phyloP scores from a whole-genome alignment of 371 early-diverging fungal species.

The Apophysomyces trapeziformis region DNA sequence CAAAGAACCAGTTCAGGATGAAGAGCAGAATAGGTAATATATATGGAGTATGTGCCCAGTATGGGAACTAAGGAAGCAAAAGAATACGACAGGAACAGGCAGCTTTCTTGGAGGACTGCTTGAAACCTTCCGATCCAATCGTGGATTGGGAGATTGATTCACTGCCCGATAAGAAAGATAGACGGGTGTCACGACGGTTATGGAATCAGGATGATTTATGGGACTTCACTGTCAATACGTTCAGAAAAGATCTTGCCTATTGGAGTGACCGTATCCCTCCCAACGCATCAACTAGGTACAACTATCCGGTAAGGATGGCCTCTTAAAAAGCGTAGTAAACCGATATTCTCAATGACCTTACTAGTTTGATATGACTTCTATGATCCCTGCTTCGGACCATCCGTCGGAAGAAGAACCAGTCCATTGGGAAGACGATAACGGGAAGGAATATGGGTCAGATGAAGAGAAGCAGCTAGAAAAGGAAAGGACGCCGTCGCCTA shows the following conservation, averaged over 20 bases:
- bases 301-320: neutral
- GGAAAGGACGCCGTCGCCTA: neutral
- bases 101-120: conserved; percentile 24
- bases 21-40: conserved; percentile 14
- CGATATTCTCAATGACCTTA: neutral
- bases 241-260: conserved; percentile 31
- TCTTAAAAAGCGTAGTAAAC: conserved; percentile 18
- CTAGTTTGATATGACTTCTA: neutral
- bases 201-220: conserved; percentile 29
- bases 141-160: conserved; percentile 31
- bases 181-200: conserved; percentile 13
- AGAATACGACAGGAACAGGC: conserved; percentile 27
- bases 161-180: conserved; percentile 27
- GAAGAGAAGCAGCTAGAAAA: neutral
- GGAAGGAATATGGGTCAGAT: neutral
- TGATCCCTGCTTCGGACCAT: neutral
- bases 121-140: conserved; percentile 16
- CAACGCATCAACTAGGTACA: conserved; percentile 21
- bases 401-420: neutral
- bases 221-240: conserved; percentile 28
- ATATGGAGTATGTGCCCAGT: neutral
- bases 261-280: conserved; percentile 40
- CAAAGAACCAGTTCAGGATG: neutral
- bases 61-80: neutral
- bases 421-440: neutral